phyloP scores from a whole-genome alignment of 225 moss, liverwort and hornwort species.

The Polytrichum formosum region DNA sequence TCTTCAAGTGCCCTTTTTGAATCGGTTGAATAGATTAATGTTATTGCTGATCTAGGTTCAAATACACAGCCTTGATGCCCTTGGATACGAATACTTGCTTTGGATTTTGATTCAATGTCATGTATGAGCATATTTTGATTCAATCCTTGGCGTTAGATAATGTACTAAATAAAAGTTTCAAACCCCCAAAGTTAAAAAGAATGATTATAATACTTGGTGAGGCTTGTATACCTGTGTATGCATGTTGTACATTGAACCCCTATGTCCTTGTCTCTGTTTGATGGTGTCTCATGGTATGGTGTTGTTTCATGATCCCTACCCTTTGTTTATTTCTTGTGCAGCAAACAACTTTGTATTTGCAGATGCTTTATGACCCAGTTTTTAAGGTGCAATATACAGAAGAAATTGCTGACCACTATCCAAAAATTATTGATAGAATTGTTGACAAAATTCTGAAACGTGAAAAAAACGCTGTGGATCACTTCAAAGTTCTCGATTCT shows the following conservation, averaged over 20 bases:
- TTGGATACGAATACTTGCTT: too few relatives aligned
- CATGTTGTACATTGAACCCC: not conserved
- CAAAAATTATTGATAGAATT: slow-evolving; percentile 58
- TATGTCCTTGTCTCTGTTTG: too few relatives aligned
- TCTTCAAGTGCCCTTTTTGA: too few relatives aligned
- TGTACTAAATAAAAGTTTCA: too few relatives aligned
- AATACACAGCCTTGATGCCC: too few relatives aligned
- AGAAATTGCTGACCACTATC: slow-evolving; percentile 81
- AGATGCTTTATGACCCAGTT: slow-evolving; percentile 81
- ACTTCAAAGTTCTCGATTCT: slow-evolving; percentile 78
- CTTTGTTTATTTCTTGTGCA: slow-evolving; percentile 27
- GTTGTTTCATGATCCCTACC: not conserved
- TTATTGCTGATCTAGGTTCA: too few relatives aligned
- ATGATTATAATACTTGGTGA: not conserved
- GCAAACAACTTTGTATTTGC: slow-evolving; percentile 92
- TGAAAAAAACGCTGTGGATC: slow-evolving; percentile 31
- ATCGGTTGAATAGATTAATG: too few relatives aligned
- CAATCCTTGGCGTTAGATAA: too few relatives aligned
- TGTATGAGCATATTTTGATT: too few relatives aligned
- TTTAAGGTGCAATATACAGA: slow-evolving; percentile 80
- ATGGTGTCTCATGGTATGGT: not conserved
- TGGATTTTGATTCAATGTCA: too few relatives aligned
- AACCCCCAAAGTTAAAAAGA: not conserved
- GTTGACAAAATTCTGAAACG: slow-evolving; percentile 22
- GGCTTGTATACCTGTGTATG: not conserved